These are phyloP conservation scores for Candida ulmi DNA, from an alignment of 805 yeast species.

Conservation along the genomic window DNA sequence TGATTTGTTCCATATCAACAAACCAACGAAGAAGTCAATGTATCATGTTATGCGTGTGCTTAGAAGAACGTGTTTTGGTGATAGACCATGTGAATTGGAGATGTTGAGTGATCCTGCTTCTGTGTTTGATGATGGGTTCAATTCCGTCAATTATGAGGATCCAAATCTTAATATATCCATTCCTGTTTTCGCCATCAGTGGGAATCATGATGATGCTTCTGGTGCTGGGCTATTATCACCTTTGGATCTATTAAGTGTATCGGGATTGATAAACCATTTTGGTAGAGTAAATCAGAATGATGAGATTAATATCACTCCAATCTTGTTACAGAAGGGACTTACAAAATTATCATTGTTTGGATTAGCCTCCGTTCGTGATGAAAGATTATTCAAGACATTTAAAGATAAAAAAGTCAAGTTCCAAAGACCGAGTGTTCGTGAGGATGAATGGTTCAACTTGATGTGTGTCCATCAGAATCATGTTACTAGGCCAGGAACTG, in stretches of 20 bases:
- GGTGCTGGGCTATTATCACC: conserved; percentile 83
- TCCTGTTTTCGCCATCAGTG: conserved; percentile 89
- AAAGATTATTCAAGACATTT: conserved; percentile 76
- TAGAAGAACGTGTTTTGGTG: conserved; percentile 72
- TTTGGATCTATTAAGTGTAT: conserved; percentile 72
- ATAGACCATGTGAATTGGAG: conserved; percentile 81
- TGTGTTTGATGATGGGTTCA: conserved; percentile 58
- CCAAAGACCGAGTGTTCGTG: conserved; percentile 54
- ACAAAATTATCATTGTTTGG: conserved; percentile 88
- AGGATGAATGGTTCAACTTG: conserved; percentile 74
- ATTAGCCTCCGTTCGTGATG: conserved; percentile 83
- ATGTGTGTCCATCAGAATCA: conserved; percentile 93
- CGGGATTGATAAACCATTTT: conserved; percentile 85
- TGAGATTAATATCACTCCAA: conserved; percentile 65
- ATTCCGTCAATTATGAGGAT: conserved; percentile 82
- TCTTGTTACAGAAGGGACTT: conserved; percentile 74
- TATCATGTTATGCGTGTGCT: conserved; percentile 75
- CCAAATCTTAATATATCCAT: conserved; percentile 83
- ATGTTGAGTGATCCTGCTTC: conserved; percentile 71
- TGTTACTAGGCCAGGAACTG: conserved; percentile 70
- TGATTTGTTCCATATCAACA: conserved; percentile 85
- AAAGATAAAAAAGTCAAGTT: conserved; percentile 77
- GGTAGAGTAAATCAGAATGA: conserved; percentile 79
- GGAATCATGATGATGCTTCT: conserved; percentile 95
- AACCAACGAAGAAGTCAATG: conserved; percentile 81